These are phyloP conservation scores for Pseudogymnoascus sp. DNA, from an alignment of 2,329 filamentous ascomycete species.

Conservation along the genomic window DNA sequence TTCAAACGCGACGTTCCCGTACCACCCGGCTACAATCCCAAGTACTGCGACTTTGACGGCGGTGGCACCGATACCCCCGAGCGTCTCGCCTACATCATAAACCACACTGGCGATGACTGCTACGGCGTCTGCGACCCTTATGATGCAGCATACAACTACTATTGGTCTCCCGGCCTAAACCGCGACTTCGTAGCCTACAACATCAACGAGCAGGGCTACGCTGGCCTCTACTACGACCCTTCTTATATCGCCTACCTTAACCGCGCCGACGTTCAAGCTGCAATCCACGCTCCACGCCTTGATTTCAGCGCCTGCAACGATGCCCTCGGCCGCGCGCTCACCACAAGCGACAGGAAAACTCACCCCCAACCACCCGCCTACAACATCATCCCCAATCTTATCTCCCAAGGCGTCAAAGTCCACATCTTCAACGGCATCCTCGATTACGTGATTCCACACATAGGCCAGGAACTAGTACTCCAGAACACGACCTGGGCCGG, in stretches of 20 bases:
- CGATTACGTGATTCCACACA: slow-evolving; percentile 48
- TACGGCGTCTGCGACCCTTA: slow-evolving; percentile 5
- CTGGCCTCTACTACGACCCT: slow-evolving; percentile 37
- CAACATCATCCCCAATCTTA: slow-evolving; percentile 42
- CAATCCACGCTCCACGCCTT: slow-evolving; percentile 48
- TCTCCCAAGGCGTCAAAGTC: slow-evolving; percentile 47
- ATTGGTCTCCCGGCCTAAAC: neutral
- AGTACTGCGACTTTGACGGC: neutral
- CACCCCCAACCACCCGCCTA: slow-evolving; percentile 38
- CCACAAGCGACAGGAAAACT: slow-evolving; percentile 28
- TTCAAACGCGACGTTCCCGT: neutral
- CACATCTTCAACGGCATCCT: slow-evolving; percentile 53
- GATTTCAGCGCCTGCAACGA: slow-evolving; percentile 36
- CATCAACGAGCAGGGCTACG: slow-evolving; percentile 33
- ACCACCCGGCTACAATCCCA: neutral
- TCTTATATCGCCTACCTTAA: slow-evolving; percentile 46
- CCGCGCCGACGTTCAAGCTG: slow-evolving; percentile 48
- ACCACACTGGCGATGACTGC: neutral
- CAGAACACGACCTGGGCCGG: slow-evolving; percentile 64
- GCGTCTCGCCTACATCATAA: neutral
- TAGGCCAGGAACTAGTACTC: slow-evolving; percentile 44
- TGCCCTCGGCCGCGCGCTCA: slow-evolving; percentile 36
- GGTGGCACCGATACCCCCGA: slow-evolving; percentile 6
- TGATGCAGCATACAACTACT: neutral
- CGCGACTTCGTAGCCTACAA: slow-evolving; percentile 47